phyloP scores from a whole-genome alignment of 495 filamentous ascomycete species.

The Penicillium odoratum region DNA sequence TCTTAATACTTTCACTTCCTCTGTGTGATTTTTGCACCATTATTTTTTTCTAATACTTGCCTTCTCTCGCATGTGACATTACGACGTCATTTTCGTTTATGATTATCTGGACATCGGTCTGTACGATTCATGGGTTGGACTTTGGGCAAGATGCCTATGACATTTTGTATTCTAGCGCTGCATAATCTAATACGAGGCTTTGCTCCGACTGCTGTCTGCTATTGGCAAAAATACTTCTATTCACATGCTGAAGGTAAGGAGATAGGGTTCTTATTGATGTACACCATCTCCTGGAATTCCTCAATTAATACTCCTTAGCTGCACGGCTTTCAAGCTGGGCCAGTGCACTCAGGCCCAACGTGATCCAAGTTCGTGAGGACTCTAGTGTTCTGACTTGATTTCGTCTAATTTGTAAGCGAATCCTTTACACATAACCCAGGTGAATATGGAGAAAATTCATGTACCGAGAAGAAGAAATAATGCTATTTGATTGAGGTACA shows the following conservation, averaged over 20 bases:
- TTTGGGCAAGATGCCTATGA: conserved; percentile 15
- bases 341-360: not conserved
- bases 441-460: not conserved
- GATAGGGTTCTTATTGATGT: not conserved
- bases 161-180: conserved; percentile 34
- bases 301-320: not conserved
- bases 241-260: too few species aligned
- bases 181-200: conserved; percentile 9
- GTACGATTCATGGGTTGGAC: conserved; percentile 5
- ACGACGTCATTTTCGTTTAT: conserved; percentile 21
- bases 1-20: conserved; percentile 1
- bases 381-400: too few species aligned
- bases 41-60: conserved; percentile 23
- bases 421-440: not conserved
- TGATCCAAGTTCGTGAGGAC: not conserved
- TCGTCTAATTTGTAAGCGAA: too few species aligned
- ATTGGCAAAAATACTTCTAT: too few species aligned
- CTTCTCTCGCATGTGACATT: conserved; percentile 14
- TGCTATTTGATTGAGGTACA: conserved; percentile 10
- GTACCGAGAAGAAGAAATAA: not conserved
- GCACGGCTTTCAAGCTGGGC: not conserved
- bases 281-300: not conserved
- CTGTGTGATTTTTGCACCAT: conserved; percentile 9
- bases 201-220: not conserved
- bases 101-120: conserved; percentile 9